Evolutionary conservation across 2,329 filamentous ascomycete species (phyloP).

Genomic region (Epichloe brachyelytri): DNA sequence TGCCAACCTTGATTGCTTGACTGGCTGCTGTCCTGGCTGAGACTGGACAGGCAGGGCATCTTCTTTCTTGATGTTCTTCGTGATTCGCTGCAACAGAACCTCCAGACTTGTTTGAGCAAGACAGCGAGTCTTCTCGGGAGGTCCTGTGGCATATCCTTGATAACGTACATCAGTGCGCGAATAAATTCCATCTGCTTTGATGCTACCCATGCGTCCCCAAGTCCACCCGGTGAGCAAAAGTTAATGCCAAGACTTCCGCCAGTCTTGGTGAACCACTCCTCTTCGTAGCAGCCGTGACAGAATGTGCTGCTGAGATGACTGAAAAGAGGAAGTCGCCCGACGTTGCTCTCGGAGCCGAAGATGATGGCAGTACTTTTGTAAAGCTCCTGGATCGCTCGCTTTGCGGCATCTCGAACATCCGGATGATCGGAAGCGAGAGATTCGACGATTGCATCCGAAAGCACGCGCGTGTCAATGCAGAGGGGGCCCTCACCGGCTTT

Average conservation of each 20-base stretch:
- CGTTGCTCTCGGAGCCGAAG: slow-evolving; percentile 59
- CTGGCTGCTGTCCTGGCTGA: slow-evolving; percentile 29
- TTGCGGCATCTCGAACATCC: slow-evolving; percentile 69
- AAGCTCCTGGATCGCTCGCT: slow-evolving; percentile 64
- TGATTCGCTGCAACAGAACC: slow-evolving; percentile 64
- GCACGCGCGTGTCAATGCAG: slow-evolving; percentile 70
- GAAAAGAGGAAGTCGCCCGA: slow-evolving; percentile 74
- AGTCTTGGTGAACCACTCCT: slow-evolving; percentile 98
- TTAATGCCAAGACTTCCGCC: slow-evolving; percentile 86
- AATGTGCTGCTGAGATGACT: slow-evolving; percentile 69
- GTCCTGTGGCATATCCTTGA: slow-evolving; percentile 95
- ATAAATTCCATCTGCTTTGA: slow-evolving; percentile 79
- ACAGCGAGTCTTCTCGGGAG: slow-evolving; percentile 74
- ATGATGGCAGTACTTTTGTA: slow-evolving; percentile 65
- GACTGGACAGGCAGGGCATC: slow-evolving; percentile 37
- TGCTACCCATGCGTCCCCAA: slow-evolving; percentile 71
- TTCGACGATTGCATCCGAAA: slow-evolving; percentile 84
- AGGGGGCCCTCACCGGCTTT: slow-evolving; percentile 76
- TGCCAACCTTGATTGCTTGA: slow-evolving; percentile 48
- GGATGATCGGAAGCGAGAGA: slow-evolving; percentile 76
- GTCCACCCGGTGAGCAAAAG: slow-evolving; percentile 74
- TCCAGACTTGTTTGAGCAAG: slow-evolving; percentile 76
- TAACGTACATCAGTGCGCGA: slow-evolving; percentile 85
- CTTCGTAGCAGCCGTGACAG: slow-evolving; percentile 89
- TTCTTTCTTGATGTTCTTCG: slow-evolving; percentile 65